Base-by-base conservation (phyloP, 495 filamentous ascomycete genomes). In the Aspergillus bridgeri region DNA sequence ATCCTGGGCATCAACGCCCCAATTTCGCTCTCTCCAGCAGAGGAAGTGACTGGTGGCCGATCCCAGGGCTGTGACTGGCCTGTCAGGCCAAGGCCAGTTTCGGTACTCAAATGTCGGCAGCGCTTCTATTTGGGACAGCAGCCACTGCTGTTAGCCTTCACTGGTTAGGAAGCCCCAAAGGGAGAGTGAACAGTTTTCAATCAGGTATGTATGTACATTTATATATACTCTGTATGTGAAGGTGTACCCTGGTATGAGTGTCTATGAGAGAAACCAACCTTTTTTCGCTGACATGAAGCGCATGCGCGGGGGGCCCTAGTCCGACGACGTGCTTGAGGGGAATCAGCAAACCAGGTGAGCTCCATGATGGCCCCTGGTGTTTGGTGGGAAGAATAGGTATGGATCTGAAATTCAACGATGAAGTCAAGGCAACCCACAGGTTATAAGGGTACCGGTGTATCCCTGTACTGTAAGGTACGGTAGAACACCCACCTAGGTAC, bases 281-380 rank as follows among this genome's bases (percentile, higher is more conserved):
- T 76, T 59, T 59, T 66, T 25, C 68, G 66, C 56, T 74, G 69
- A 38, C 73, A 76, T 21, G 50, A 51, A 19, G 70, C 54, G 66
- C 73, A 76, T 19, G 73, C 73, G 46, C 65, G 64, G 49, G 67
- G 33, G 2, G 73, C 73, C 49, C 73, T 60, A 48, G 60, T 65
- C 22, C 73, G 67, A 59, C 62, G 66, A 25, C 73, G 69, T 38
- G 69, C 67, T 52, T 73, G 69, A 7, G 72, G 70, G 19, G 63
- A 70, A 63, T 75, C 63, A 6, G 70, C 64, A 20, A 75, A 65
- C 72, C 73, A 76, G 33, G 69, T 74, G 33, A 75, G 59, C 54
- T 76, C 73, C 73, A 76, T 76, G 6, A 48, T 49, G 38, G 24
- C 33, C 33, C 17, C 9, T 0, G 33, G 33, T 38, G 25, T 7